phyloP scores from a whole-genome alignment of 1,284 basidiomycete species.

The Sporisorium exsertum region DNA sequence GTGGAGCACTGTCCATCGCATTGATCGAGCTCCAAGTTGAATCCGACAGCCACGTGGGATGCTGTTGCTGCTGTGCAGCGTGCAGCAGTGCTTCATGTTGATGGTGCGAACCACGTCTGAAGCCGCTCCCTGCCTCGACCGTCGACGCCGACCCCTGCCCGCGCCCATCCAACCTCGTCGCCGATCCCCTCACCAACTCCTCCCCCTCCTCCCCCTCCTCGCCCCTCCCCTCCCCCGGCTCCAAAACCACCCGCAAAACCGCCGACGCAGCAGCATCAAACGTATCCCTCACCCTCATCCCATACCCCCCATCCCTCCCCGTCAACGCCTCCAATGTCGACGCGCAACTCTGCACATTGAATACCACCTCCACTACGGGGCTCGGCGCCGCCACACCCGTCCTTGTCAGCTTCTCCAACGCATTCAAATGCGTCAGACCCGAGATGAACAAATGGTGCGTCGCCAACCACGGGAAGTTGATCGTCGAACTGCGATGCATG shows the following conservation, averaged over 20 bases:
- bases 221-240: constrained; percentile 8
- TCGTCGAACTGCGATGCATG: constrained; percentile 45
- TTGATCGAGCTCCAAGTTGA: constrained; percentile 49
- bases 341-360: constrained; percentile 51
- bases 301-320: constrained; percentile 40
- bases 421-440: constrained; percentile 48
- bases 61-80: constrained; percentile 27
- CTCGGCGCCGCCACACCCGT: constrained; percentile 24
- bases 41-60: constrained; percentile 49
- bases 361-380: constrained; percentile 46
- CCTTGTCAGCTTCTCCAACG: constrained; percentile 41
- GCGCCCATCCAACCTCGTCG: neutral
- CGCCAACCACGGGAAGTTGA: constrained; percentile 51
- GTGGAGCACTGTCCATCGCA: constrained; percentile 31
- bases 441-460: constrained; percentile 52
- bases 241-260: constrained; percentile 33
- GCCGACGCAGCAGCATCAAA: constrained; percentile 46
- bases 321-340: constrained; percentile 48
- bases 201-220: constrained; percentile 17
- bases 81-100: constrained; percentile 21
- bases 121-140: neutral
- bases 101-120: constrained; percentile 17
- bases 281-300: constrained; percentile 33
- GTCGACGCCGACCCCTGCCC: neutral
- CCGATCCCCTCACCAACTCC: constrained; percentile 20